Evolutionary conservation across 2,329 filamentous ascomycete species (phyloP).

Genomic region (Neonectria coccinea): DNA sequence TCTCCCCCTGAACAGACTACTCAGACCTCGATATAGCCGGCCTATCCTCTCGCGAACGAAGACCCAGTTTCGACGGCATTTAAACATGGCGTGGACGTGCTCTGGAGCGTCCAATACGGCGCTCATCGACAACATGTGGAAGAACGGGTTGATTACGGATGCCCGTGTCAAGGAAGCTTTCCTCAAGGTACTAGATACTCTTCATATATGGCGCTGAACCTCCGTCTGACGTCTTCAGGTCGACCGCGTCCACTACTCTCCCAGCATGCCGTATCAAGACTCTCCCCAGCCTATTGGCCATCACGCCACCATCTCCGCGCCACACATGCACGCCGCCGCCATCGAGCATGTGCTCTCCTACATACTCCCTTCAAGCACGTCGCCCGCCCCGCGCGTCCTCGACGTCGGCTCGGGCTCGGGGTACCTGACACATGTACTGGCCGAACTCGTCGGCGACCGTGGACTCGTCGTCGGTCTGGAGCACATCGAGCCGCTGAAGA

Average conservation of each 20-base stretch:
- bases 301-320: conserved; percentile 68
- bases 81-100: conserved; percentile 89
- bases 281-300: conserved; percentile 67
- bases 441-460: conserved; percentile 73
- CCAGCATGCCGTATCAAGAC: conserved; percentile 74
- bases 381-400: conserved; percentile 66
- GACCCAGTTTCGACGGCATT: conserved; percentile 15
- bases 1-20: background rate
- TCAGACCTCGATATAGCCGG: background rate
- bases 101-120: conserved; percentile 79
- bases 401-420: conserved; percentile 82
- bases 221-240: conserved; percentile 64
- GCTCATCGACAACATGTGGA: conserved; percentile 82
- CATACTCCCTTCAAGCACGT: conserved; percentile 52
- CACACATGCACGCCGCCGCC: conserved; percentile 71
- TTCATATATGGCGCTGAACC: too few species aligned
- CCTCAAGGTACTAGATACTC: conserved; percentile 64
- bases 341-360: conserved; percentile 61
- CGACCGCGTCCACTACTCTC: conserved; percentile 88
- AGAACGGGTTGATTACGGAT: conserved; percentile 78
- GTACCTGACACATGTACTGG: conserved; percentile 90
- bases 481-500: conserved; percentile 74
- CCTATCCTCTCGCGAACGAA: conserved; percentile 6
- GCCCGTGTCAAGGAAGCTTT: conserved; percentile 83
- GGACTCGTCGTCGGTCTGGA: conserved; percentile 77